phyloP scores from a whole-genome alignment of 202 grass and related monocot genomes.

The Schoenoplectus triqueter region DNA sequence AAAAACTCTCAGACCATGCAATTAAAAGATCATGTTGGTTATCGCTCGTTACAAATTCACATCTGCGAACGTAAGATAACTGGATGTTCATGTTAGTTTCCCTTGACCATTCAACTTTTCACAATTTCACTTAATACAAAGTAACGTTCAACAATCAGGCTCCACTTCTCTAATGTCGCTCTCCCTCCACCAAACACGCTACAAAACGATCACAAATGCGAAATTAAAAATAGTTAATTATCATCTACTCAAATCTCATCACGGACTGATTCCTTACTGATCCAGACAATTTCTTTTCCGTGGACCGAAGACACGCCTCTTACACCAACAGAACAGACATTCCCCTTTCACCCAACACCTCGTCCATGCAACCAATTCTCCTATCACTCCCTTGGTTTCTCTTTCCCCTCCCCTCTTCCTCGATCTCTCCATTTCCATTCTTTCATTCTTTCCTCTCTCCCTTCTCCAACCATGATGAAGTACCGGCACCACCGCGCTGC shows the following conservation, averaged over 20 bases:
- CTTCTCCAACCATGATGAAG: conserved; percentile 29
- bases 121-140: not conserved
- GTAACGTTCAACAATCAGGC: conserved; percentile 18
- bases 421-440: not conserved
- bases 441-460: not conserved
- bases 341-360: not conserved
- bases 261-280: no score
- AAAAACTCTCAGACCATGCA: no score
- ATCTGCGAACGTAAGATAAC: no score
- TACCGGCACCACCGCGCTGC: conserved; percentile 27
- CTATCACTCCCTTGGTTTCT: not conserved
- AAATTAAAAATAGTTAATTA: not conserved
- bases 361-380: not conserved
- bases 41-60: no score
- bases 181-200: conserved; percentile 26
- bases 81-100: not conserved
- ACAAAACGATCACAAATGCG: not conserved
- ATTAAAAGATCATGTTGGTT: no score
- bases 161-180: conserved; percentile 18
- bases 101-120: not conserved
- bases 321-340: not conserved
- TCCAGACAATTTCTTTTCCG: no score
- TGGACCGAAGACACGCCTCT: no score
- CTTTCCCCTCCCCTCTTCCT: not conserved
- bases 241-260: not conserved